Base-by-base conservation (phyloP, 164 flowering plant species). In the Stephania yunnanensis region DNA sequence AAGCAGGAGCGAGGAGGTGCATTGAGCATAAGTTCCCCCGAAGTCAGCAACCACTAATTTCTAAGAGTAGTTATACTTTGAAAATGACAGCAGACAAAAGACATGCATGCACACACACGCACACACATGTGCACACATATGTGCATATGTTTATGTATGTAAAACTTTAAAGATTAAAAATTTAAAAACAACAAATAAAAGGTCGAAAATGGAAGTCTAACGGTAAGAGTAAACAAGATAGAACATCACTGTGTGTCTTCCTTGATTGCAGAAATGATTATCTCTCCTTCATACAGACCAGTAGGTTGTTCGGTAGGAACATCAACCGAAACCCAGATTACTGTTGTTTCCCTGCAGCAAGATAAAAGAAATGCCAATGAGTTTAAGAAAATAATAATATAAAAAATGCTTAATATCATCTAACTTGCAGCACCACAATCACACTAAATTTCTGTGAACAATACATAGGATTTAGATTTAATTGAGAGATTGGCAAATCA, bases 241-340 rank as follows among this genome's bases (percentile, higher is more conserved):
- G 86, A 73, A 78, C 42, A 82, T 86, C 83, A 91, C 97, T 83
- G 90, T 85, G 90, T 64, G 75, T 90, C 89, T 53, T 86, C 71
- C 82, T 91, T 91, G 71, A 82, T 58, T 77, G 98, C 97, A 80
- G 95, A 88, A 69, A 93, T 80, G 70, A 86, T 80, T 70, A 93
- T 13, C 78, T 93, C 94, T 77, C 98, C 99, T 74, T 90, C 96
- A 78, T 95, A 95, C 63, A 84, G 90, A 46, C 99, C 99, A 36
- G 98, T 95, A 10, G 95, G 90, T 80, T 93, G 99, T 29, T 77
- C 83, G 73, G 75, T 76, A 68, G 99, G 94, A 71, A 93, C 92
- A 83, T 93, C 95, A 74, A 95, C 73, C 25, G 99, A 95, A 79
- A 95, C 83, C 97, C 96, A 95, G 68, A 93, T 65, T 63, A 90